A percentile compares a stretch with the other conserved stretches of the same genome.
These are phyloP conservation scores for Phalaenopsis equestris DNA, from an alignment of 106 monocot genomes.

Conservation along the genomic window DNA sequence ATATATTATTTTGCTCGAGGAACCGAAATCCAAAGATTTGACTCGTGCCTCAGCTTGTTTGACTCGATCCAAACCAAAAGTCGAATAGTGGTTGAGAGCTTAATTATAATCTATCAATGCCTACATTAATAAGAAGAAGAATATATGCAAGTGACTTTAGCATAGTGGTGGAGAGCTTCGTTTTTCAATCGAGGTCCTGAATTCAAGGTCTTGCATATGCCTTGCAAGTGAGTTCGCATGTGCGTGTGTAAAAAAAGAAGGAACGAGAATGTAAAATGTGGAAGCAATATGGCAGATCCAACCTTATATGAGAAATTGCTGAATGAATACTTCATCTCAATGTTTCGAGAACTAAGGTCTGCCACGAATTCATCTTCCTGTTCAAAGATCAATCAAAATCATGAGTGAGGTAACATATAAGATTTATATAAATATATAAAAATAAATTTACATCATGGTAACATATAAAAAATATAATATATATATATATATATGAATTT, in stretches of 20 bases:
- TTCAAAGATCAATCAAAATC: slow-evolving; percentile 9
- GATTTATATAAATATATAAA: not conserved
- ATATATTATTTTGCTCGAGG: too few species aligned
- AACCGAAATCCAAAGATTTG: too few species aligned
- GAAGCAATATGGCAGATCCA: not conserved
- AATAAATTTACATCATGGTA: slow-evolving; percentile 41
- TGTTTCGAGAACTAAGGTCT: slow-evolving; percentile 42
- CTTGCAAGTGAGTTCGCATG: too few species aligned
- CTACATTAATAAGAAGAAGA: not conserved
- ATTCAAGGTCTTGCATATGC: too few species aligned
- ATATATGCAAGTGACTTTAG: not conserved
- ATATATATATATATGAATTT: slow-evolving; percentile 5
- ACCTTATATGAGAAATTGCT: slow-evolving; percentile 99
- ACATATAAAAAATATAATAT: not conserved
- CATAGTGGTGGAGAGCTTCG: too few species aligned
- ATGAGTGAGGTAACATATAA: not conserved
- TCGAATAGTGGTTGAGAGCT: too few species aligned
- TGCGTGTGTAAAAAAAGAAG: too few species aligned
- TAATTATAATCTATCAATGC: not conserved
- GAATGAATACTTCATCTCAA: slow-evolving; percentile 61
- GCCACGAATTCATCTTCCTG: slow-evolving; percentile 81
- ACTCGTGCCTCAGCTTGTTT: too few species aligned
- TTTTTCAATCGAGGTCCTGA: too few species aligned
- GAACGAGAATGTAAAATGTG: not conserved
- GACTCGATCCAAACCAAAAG: too few species aligned